A percentile compares a stretch with the other conserved stretches of the same genome.
Conservation (phyloP, 2,329 filamentous ascomycete species). For the Bipolaris zeicola region DNA sequence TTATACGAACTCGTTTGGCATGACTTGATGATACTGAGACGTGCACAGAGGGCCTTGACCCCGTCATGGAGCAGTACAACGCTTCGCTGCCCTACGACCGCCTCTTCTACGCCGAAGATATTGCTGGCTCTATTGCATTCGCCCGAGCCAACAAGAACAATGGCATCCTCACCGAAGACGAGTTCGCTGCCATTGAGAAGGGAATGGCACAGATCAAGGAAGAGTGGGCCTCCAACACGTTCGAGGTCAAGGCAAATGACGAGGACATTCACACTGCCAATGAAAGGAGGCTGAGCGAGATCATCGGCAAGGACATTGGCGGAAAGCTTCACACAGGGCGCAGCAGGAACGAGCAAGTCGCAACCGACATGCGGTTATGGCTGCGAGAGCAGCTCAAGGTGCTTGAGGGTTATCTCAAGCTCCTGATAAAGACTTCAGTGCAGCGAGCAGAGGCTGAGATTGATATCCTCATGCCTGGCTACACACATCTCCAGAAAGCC, state of each 20-base stretch:
- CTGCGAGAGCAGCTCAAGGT: constrained; percentile 73
- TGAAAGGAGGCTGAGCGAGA: constrained; percentile 67
- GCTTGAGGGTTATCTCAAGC: constrained; percentile 71
- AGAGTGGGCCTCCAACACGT: constrained; percentile 55
- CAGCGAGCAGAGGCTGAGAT: constrained; percentile 75
- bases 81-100: constrained; percentile 80
- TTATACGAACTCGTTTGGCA: not conserved
- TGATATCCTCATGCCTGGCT: constrained; percentile 81
- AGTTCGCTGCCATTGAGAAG: constrained; percentile 75
- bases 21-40: constrained; percentile 18
- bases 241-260: constrained; percentile 56
- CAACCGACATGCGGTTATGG: constrained; percentile 90
- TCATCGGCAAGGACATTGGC: constrained; percentile 83
- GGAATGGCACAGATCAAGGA: constrained; percentile 67
- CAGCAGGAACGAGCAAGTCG: constrained; percentile 88
- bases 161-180: constrained; percentile 72
- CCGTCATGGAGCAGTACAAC: constrained; percentile 86
- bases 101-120: constrained; percentile 78
- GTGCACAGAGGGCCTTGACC: constrained; percentile 73
- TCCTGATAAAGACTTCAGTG: constrained; percentile 72
- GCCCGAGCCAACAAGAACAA: constrained; percentile 78
- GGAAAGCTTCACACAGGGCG: constrained; percentile 90
- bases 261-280: constrained; percentile 63
- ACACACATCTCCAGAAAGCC: constrained; percentile 85
- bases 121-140: constrained; percentile 79